A percentile compares a stretch with the other conserved stretches of the same genome.
Conservation (phyloP, 306 rosid genomes). For the Lupinus albus region DNA sequence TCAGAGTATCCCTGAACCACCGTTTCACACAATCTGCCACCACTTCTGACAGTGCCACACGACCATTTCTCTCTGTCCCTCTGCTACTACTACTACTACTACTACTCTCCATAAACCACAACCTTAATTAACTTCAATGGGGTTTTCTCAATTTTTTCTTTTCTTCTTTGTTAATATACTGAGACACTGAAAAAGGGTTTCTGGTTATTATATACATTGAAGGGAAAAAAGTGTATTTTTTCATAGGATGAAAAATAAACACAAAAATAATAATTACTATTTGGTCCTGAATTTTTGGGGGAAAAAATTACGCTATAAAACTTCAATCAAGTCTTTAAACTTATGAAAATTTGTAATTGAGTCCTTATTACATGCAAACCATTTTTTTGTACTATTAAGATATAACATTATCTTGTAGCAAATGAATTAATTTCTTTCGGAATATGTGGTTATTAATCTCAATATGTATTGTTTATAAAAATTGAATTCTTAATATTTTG, state of each 20-base stretch:
- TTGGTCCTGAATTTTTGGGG: no score
- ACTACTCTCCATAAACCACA: conserved; percentile 61
- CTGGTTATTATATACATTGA: neutral
- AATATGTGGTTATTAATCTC: no score
- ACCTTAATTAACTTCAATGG: conserved; percentile 29
- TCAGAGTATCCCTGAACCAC: conserved; percentile 89
- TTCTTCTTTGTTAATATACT: conserved; percentile 8
- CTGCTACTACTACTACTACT: conserved; percentile 60
- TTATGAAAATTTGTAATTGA: no score
- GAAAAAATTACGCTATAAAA: no score
- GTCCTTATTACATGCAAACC: no score
- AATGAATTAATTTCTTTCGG: no score
- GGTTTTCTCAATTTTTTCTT: conserved; percentile 11
- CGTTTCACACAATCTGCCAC: conserved; percentile 88
- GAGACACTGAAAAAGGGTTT: conserved; percentile 8
- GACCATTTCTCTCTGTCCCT: conserved; percentile 40
- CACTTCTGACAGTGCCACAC: conserved; percentile 73
- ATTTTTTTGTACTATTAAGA: no score
- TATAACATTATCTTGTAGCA: no score
- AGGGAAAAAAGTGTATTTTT: conserved; percentile 1
- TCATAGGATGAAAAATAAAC: neutral
- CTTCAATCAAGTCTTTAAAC: no score
- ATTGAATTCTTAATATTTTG: no score
- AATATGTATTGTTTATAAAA: no score
- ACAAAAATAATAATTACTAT: neutral